Percentiles rank a stretch among this genome's conserved stretches.
phyloP scores from a whole-genome alignment of 139 green algal species.

The Eudorina sp. region DNA sequence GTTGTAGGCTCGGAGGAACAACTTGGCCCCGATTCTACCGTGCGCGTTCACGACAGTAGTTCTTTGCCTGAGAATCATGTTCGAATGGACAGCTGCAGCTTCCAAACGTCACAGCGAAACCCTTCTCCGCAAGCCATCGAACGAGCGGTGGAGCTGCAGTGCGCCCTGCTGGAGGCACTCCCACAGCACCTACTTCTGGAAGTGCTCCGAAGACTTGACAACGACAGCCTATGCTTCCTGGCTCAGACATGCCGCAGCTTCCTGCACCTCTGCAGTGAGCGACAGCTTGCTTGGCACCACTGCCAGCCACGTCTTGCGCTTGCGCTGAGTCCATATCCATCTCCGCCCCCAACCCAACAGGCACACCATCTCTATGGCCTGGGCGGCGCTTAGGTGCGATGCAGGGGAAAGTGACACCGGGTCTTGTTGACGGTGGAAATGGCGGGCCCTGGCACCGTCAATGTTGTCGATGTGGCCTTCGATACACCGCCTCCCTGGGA shows the following conservation, averaged over 20 bases:
- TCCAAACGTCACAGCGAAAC: too few species aligned
- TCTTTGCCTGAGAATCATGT: too few species aligned
- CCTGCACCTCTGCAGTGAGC: not conserved
- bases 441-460: not conserved
- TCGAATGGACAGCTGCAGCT: too few species aligned
- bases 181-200: constrained; percentile 34
- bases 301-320: not conserved
- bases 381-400: not conserved
- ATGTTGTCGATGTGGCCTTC: too few species aligned
- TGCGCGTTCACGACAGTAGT: too few species aligned
- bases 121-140: too few species aligned
- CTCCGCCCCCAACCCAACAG: not conserved
- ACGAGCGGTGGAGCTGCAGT: not conserved
- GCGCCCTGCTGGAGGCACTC: not conserved
- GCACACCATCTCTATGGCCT: not conserved
- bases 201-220: constrained; percentile 31
- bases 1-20: too few species aligned
- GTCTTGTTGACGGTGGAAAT: not conserved
- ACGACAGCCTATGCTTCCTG: constrained; percentile 7
- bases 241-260: constrained; percentile 28
- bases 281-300: too few species aligned
- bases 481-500: too few species aligned
- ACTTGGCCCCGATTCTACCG: too few species aligned
- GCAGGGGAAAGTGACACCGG: not conserved
- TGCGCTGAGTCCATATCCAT: not conserved